A percentile compares a stretch with the other conserved stretches of the same genome.
These are phyloP conservation scores for Syncephalis plumigaleata DNA, from an alignment of 371 early-diverging fungal genomes.

Conservation along the genomic window DNA sequence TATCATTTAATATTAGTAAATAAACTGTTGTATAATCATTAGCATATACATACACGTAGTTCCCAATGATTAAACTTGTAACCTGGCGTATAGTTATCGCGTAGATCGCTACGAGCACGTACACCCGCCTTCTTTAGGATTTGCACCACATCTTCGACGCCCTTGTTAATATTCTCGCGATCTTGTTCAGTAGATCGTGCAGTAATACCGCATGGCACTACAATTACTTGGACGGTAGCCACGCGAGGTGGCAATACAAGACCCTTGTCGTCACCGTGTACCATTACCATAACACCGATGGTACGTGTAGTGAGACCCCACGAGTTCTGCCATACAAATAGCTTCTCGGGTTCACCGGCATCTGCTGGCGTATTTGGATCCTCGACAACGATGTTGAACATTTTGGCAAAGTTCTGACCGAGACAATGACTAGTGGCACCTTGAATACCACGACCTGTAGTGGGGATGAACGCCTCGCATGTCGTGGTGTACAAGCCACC, in stretches of 20 bases:
- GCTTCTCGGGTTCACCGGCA: conserved; percentile 32
- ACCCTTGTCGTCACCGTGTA: conserved; percentile 99
- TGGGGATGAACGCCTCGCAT: conserved; percentile 97
- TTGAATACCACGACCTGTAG: conserved; percentile 98
- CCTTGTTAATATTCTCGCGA: conserved; percentile 36
- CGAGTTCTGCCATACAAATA: conserved; percentile 97
- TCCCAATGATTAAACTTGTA: conserved; percentile 99
- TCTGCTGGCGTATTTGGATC: conserved; percentile 32
- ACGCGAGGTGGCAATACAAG: conserved; percentile 97
- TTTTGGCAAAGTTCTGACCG: conserved; percentile 99
- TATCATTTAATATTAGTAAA: too few relatives aligned
- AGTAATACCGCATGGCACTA: conserved; percentile 95
- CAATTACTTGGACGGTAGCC: conserved; percentile 81
- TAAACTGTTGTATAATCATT: not conserved
- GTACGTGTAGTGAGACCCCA: conserved; percentile 99
- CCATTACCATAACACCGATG: conserved; percentile 99
- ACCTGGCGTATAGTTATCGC: conserved; percentile 91
- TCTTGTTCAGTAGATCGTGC: conserved; percentile 68
- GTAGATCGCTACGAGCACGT: conserved; percentile 77
- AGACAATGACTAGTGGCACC: conserved; percentile 99
- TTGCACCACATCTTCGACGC: conserved; percentile 44
- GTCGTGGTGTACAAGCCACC: conserved; percentile 98
- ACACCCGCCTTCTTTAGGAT: conserved; percentile 67
- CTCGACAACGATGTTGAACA: conserved; percentile 88
- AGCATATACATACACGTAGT: conserved; percentile 28